Percentiles rank a stretch among this genome's conserved stretches.
phyloP scores from a whole-genome alignment of 2,329 filamentous ascomycete genomes.

The Myriangium duriaei region DNA sequence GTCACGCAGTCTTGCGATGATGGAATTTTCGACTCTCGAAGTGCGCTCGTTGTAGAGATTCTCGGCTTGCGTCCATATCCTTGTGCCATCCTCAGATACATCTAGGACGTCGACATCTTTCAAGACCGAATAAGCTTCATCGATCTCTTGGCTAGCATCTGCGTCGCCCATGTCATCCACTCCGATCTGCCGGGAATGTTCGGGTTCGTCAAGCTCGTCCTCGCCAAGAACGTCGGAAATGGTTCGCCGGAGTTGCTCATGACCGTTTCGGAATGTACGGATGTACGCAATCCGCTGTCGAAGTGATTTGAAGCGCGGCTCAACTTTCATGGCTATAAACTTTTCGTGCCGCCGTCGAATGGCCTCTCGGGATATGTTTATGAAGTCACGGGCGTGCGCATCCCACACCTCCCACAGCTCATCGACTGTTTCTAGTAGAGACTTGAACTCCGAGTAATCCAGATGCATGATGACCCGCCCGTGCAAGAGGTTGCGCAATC shows the following conservation, averaged over 20 bases:
- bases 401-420: constrained; percentile 90
- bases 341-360: constrained; percentile 89
- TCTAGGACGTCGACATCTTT: constrained; percentile 93
- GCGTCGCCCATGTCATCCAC: constrained; percentile 94
- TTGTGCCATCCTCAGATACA: constrained; percentile 78
- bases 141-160: constrained; percentile 91
- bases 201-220: constrained; percentile 40
- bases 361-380: constrained; percentile 89
- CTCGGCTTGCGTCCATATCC: constrained; percentile 86
- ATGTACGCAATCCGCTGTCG: constrained; percentile 90
- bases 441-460: constrained; percentile 80
- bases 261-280: constrained; percentile 85
- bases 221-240: constrained; percentile 94
- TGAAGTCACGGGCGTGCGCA: constrained; percentile 93
- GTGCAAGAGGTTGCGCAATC: constrained; percentile 72
- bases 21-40: constrained; percentile 93
- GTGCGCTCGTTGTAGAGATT: constrained; percentile 96
- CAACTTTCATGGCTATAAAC: constrained; percentile 97
- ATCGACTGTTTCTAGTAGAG: constrained; percentile 70
- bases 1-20: constrained; percentile 87
- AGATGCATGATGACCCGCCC: constrained; percentile 84
- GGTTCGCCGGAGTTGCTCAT: constrained; percentile 92
- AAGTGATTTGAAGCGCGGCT: constrained; percentile 72
- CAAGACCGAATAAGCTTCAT: constrained; percentile 83
- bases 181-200: constrained; percentile 53